These are phyloP conservation scores for Lasiodiplodia sp. DNA, from an alignment of 2,329 filamentous ascomycete genomes.

Conservation along the genomic window DNA sequence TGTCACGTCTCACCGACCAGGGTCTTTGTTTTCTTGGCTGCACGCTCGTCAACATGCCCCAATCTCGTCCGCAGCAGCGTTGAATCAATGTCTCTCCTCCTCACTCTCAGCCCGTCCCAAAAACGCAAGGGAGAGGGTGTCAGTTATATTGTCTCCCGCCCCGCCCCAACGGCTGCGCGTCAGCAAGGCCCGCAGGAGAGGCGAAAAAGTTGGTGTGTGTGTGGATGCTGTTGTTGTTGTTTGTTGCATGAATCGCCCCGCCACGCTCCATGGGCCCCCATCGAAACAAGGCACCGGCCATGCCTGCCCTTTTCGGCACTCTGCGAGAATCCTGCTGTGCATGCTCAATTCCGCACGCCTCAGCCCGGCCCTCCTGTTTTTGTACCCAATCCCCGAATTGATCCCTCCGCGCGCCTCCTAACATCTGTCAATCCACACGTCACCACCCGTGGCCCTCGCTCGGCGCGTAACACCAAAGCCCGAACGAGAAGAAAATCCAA, in stretches of 20 bases:
- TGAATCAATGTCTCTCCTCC: not conserved
- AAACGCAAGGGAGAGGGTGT: constrained; percentile 6
- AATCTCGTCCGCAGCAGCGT: constrained; percentile 10
- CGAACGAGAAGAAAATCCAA: not conserved
- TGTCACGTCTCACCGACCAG: constrained; percentile 8
- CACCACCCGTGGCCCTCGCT: not conserved
- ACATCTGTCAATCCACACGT: not conserved
- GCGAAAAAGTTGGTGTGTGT: not conserved
- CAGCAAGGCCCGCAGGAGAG: not conserved
- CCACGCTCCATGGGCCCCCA: too few relatives aligned
- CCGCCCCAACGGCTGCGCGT: constrained; percentile 4
- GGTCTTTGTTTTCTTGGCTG: not conserved
- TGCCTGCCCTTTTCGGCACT: constrained; percentile 1
- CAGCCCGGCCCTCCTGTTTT: not conserved
- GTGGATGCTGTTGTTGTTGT: not conserved
- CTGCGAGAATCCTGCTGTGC: constrained; percentile 5
- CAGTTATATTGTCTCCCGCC: not conserved
- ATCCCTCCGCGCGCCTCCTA: not conserved
- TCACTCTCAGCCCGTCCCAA: not conserved
- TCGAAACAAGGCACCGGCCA: constrained; percentile 18
- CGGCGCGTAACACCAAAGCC: too few relatives aligned
- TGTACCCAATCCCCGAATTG: constrained; percentile 4
- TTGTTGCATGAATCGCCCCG: not conserved
- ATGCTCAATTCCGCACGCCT: constrained; percentile 17
- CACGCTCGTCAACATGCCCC: constrained; percentile 5